These are phyloP conservation scores for Ascochyta viciae-villosae DNA, from an alignment of 2,329 filamentous ascomycete genomes.

Conservation along the genomic window DNA sequence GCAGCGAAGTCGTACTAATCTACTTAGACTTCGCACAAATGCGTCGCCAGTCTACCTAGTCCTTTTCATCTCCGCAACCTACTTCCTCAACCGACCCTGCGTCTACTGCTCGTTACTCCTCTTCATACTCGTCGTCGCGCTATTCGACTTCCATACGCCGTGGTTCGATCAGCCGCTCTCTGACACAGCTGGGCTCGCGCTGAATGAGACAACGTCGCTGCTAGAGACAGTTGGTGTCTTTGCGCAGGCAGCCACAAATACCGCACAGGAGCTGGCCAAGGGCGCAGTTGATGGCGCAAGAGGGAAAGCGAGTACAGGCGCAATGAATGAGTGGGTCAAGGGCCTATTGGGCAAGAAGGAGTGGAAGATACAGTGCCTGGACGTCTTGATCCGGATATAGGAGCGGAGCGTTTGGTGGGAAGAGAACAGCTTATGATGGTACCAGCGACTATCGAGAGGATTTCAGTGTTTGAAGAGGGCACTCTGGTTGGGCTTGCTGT, in stretches of 20 bases:
- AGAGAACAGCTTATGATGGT: background rate
- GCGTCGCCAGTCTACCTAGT: slow-evolving; percentile 58
- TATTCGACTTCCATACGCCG: slow-evolving; percentile 90
- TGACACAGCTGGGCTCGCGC: slow-evolving; percentile 40
- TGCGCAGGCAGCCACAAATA: slow-evolving; percentile 69
- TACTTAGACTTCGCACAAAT: slow-evolving; percentile 49
- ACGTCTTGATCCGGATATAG: slow-evolving; percentile 77
- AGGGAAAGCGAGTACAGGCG: slow-evolving; percentile 66
- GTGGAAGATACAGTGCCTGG: slow-evolving; percentile 90
- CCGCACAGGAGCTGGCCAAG: slow-evolving; percentile 40
- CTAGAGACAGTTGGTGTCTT: slow-evolving; percentile 68
- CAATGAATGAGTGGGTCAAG: slow-evolving; percentile 74
- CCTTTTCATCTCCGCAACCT: slow-evolving; percentile 79
- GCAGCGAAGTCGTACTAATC: background rate
- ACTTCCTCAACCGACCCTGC: slow-evolving; percentile 95
- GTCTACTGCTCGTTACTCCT: slow-evolving; percentile 98
- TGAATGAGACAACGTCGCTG: slow-evolving; percentile 50
- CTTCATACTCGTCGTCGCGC: slow-evolving; percentile 91
- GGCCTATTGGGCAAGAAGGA: slow-evolving; percentile 82
- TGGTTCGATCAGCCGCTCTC: slow-evolving; percentile 84
- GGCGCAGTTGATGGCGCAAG: slow-evolving; percentile 38
- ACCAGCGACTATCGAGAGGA: background rate
- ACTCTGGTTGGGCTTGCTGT: background rate
- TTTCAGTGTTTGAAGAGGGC: background rate
- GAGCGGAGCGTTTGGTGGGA: background rate